Evolutionary conservation across 495 filamentous ascomycete species (phyloP), one percentile per base, ranked within the genome.

Genomic region (Aspergillus affinis): DNA sequence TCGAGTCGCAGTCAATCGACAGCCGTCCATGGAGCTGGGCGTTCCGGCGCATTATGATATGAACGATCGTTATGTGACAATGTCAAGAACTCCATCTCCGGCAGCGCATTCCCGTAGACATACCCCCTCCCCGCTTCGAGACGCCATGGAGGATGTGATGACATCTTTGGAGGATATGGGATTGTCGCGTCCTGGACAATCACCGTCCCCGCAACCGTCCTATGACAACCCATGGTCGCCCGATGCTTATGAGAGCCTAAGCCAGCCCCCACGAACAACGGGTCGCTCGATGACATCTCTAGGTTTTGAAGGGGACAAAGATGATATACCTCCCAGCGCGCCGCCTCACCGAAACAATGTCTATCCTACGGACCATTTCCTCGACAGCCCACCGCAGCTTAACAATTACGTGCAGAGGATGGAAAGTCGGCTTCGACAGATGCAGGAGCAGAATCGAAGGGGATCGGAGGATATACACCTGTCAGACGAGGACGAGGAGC

Each of bases 61-160:
- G 77, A 81, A 82, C 48, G 76, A 82, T 50, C 76, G 77, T 18
- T 81, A 78, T 65, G 68, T 76, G 15, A 66, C 65, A 27, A 69
- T 80, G 32, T 75, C 80, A 19, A 76, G 85, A 61, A 83, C 81
- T 15, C 83, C 84, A 17, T 89, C 87, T 21, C 85, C 87, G 20
- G 78, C 80, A 48, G 79, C 87, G 13, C 85, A 83, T 13, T 90
- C 89, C 17, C 81, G 78, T 46, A 88, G 88, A 2, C 81, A 91
- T 62, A 98, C 94, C 0, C 94, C 94, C 5, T 97, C 94, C 12
- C 95, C 94, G 0, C 72, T 99, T 2, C 79, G 93, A 51, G 89
- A 92, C 70, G 94, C 94, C 0, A 98, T 98, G 93, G 93, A 97
- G 68, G 94, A 95, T 76, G 92, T 99, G 13, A 98, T 98, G 86